A percentile compares a stretch with the other conserved stretches of the same genome.
Evolutionary conservation across 768 basidiomycete species (phyloP).

Genomic region (Dacryopinax primogenitus): DNA sequence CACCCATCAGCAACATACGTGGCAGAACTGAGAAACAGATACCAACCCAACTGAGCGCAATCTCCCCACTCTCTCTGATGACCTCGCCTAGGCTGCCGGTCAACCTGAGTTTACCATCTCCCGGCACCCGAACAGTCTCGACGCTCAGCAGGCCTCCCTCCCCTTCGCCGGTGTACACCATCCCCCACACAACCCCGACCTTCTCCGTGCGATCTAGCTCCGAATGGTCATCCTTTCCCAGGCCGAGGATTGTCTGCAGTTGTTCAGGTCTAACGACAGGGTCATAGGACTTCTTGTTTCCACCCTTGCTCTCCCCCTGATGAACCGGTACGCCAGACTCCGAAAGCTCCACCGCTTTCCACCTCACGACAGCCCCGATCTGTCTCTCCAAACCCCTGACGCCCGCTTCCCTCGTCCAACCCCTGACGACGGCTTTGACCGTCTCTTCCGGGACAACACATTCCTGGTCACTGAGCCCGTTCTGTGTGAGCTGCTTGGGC

Average conservation of each 20-base stretch:
- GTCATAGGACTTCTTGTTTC: conserved; percentile 36
- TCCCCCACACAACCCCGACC: conserved; percentile 68
- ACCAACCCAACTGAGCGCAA: conserved; percentile 82
- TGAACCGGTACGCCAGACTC: conserved; percentile 38
- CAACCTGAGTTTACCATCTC: conserved; percentile 55
- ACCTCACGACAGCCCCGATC: conserved; percentile 76
- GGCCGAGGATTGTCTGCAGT: conserved; percentile 72
- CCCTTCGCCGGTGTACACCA: conserved; percentile 79
- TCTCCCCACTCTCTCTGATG: conserved; percentile 81
- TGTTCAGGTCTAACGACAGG: conserved; percentile 51
- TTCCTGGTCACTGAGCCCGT: conserved; percentile 52
- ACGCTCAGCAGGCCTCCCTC: conserved; percentile 77
- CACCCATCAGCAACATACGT: neutral
- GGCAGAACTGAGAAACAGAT: neutral
- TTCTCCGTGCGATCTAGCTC: conserved; percentile 62
- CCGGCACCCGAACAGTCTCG: conserved; percentile 69
- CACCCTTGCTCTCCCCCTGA: conserved; percentile 17
- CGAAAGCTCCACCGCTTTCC: conserved; percentile 85
- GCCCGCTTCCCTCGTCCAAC: conserved; percentile 83
- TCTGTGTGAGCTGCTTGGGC: conserved; percentile 73
- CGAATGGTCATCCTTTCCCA: conserved; percentile 66
- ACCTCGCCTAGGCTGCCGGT: conserved; percentile 83
- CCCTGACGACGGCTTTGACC: conserved; percentile 55
- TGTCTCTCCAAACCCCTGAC: conserved; percentile 82
- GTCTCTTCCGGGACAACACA: conserved; percentile 57